Conservation (phyloP, 2,329 filamentous ascomycete genomes). For the Colletotrichum lentis region DNA sequence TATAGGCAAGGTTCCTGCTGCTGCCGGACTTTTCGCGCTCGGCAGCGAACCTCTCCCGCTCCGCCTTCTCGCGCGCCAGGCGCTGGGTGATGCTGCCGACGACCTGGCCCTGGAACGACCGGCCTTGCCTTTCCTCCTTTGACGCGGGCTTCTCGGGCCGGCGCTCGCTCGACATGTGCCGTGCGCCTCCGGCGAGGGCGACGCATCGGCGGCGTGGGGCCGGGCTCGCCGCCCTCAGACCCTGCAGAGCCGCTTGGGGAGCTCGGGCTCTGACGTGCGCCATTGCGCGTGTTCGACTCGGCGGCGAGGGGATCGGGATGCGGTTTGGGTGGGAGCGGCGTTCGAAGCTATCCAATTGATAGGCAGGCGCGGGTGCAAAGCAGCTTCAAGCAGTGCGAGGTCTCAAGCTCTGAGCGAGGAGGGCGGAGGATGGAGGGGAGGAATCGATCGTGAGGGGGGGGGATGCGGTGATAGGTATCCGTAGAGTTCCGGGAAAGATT, state of each 20-base stretch:
- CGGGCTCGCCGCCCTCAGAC: conserved; percentile 41
- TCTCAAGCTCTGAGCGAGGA: conserved; percentile 3
- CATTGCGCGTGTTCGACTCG: conserved; percentile 40
- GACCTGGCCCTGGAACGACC: conserved; percentile 66
- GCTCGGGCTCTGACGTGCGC: conserved; percentile 48
- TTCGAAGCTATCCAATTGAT: background rate
- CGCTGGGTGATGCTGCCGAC: conserved; percentile 66
- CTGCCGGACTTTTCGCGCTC: conserved; percentile 49
- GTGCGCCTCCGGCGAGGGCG: conserved; percentile 25
- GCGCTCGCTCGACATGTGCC: conserved; percentile 42
- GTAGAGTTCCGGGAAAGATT: conserved; percentile 10
- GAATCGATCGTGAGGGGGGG: background rate
- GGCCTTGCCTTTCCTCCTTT: conserved; percentile 51
- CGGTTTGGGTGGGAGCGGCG: background rate
- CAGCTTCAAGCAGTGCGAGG: conserved; percentile 1
- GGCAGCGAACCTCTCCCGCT: conserved; percentile 59
- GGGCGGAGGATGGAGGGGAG: background rate
- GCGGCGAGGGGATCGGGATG: background rate
- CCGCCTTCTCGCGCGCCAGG: conserved; percentile 62
- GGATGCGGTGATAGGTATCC: background rate
- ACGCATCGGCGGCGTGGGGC: conserved; percentile 32
- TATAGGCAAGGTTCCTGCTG: conserved; percentile 59
- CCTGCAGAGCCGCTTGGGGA: conserved; percentile 45
- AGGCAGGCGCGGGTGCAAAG: background rate
- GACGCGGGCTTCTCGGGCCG: conserved; percentile 38